Base-by-base conservation (phyloP, 73 alveolate genomes). In the Tetrahymena thermophila region DNA sequence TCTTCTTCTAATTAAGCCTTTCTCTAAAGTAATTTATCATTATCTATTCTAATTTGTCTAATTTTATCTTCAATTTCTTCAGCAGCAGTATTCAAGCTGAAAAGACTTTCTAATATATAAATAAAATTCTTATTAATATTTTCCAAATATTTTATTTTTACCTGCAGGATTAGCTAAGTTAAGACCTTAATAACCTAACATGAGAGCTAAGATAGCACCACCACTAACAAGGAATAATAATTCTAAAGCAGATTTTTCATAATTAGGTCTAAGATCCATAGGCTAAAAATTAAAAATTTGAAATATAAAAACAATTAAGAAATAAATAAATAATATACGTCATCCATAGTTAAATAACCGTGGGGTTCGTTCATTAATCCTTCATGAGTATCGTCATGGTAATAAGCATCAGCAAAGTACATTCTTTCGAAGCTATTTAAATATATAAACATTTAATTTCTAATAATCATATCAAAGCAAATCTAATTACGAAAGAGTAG, bases 341-440 rank as follows among this genome's bases (percentile, higher is more conserved):
- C 97, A 85, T 95, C 97, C 93, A 43, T 89, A 10, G 94, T 34
- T 42, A 95, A 85, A 55, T 95, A 95, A 34, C 97, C 97, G 35
- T 95, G 97, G 19, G 97, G 97, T 35, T 17, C 85, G 25, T 95
- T 95, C 35, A 85, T 83, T 16, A 95, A 50, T 17, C 95, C 95
- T 28, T 95, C 97, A 89, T 89, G 84, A 84, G 93, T 94, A 50
- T 95, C 97, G 10, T 89, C 95, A 56, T 95, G 97, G 50, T 71
- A 89, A 35, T 89, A 95, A 42, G 97, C 95, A 93, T 95, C 97
- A 31, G 42, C 31, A 89, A 89, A 95, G 71, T 95, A 95, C 93
- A 85, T 85, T 89, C 95, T 85, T 71, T 89, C 95, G 85, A 95
- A 95, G 35, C 97, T 95, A 44, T 42, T 1, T 0, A 95, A 43